Conservation (phyloP, 1,139 yeast genomes). For the Saccharomyces hybrid region DNA sequence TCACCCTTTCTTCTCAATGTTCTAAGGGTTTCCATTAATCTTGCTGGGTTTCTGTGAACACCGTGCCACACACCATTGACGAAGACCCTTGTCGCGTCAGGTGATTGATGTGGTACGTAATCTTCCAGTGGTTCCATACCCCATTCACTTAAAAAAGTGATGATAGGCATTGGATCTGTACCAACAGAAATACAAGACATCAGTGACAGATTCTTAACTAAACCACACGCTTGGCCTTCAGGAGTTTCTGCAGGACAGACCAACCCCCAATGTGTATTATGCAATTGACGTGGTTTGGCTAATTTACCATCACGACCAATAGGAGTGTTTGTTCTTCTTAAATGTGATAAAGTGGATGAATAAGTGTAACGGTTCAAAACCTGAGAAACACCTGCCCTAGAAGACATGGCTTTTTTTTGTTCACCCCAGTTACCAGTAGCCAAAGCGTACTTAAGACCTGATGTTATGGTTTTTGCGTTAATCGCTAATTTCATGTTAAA, state of each 20-base stretch:
- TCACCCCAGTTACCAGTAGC: conserved; percentile 99
- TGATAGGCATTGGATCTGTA: conserved; percentile 91
- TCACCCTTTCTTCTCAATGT: conserved; percentile 92
- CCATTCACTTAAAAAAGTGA: conserved; percentile 94
- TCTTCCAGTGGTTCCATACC: conserved; percentile 98
- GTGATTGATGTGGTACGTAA: conserved; percentile 86
- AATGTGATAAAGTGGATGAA: conserved; percentile 93
- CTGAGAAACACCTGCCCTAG: conserved; percentile 99
- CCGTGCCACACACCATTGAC: conserved; percentile 99
- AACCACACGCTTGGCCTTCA: conserved; percentile 99
- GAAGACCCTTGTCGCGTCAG: conserved; percentile 88
- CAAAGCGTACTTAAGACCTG: conserved; percentile 92
- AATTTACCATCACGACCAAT: conserved; percentile 98
- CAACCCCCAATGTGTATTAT: conserved; percentile 98
- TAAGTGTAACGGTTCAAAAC: conserved; percentile 96
- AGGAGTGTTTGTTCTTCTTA: conserved; percentile 97
- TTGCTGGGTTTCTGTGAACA: conserved; percentile 92
- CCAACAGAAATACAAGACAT: conserved; percentile 99
- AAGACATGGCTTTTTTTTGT: conserved; percentile 97
- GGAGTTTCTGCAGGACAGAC: conserved; percentile 99
- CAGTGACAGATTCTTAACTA: conserved; percentile 88
- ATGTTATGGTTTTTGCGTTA: conserved; percentile 92
- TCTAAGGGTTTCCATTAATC: conserved; percentile 83
- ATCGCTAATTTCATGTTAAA: conserved; percentile 94
- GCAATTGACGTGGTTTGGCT: conserved; percentile 97